phyloP scores from a whole-genome alignment of 148 eudicot genomes.

The Vaccinium myrtillus region DNA sequence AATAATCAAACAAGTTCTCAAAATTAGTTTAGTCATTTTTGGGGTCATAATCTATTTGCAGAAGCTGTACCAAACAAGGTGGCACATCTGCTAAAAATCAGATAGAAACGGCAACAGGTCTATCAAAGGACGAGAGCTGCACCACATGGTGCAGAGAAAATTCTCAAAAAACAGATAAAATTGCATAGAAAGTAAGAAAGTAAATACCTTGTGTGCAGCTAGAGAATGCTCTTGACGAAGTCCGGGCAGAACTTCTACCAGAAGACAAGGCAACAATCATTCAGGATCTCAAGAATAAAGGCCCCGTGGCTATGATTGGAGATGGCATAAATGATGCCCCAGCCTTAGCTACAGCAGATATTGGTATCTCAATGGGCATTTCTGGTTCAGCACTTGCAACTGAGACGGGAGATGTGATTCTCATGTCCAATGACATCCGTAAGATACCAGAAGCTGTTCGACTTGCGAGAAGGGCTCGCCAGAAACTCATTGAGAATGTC shows the following conservation, averaged over 20 bases:
- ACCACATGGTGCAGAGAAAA: background rate
- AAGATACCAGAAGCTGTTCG: conserved; percentile 38
- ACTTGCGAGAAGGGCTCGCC: conserved; percentile 34
- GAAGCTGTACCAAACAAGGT: background rate
- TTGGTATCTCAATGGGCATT: conserved; percentile 52
- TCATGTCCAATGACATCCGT: conserved; percentile 45
- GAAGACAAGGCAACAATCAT: conserved; percentile 45
- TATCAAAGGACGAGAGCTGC: background rate
- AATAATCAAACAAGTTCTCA: background rate
- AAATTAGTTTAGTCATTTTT: background rate
- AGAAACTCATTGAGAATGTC: conserved; percentile 42
- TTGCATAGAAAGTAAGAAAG: background rate
- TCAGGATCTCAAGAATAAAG: conserved; percentile 32
- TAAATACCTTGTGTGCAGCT: conserved; percentile 24
- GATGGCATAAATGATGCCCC: conserved; percentile 50
- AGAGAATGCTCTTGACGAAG: conserved; percentile 28
- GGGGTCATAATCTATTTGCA: background rate
- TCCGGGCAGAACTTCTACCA: conserved; percentile 36
- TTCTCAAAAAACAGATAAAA: background rate
- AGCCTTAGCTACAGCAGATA: conserved; percentile 46
- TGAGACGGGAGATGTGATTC: conserved; percentile 46
- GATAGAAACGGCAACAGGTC: background rate
- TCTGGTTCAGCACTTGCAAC: conserved; percentile 47
- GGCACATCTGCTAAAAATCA: background rate
- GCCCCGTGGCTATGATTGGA: conserved; percentile 43